A percentile compares a stretch with the other conserved stretches of the same genome.
These are phyloP conservation scores for Starmerella sirachaensis DNA, from an alignment of 805 yeast species.

Conservation along the genomic window DNA sequence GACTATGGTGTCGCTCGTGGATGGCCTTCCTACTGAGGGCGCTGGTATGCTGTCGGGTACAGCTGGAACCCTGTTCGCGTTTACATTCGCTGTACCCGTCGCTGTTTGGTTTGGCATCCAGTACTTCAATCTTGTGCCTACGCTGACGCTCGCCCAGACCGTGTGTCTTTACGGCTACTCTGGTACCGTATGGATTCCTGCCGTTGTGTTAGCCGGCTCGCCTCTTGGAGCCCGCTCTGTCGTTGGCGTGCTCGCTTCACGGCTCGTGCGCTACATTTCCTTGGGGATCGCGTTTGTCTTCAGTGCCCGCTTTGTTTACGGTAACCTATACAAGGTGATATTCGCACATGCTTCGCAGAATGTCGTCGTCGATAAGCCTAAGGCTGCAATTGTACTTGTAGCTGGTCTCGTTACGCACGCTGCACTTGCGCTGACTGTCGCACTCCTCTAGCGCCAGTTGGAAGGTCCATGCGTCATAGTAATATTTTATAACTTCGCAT, in stretches of 20 bases:
- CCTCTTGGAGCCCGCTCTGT: slow-evolving; percentile 43
- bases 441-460: slow-evolving; percentile 1
- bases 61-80: slow-evolving; percentile 61
- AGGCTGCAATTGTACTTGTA: slow-evolving; percentile 12
- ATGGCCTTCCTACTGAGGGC: slow-evolving; percentile 42
- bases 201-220: slow-evolving; percentile 48
- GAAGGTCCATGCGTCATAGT: neutral
- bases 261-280: slow-evolving; percentile 49
- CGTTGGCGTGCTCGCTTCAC: slow-evolving; percentile 32
- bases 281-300: slow-evolving; percentile 45
- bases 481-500: neutral
- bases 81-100: slow-evolving; percentile 55
- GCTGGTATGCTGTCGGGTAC: slow-evolving; percentile 57
- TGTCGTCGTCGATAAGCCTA: slow-evolving; percentile 18
- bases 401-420: slow-evolving; percentile 19
- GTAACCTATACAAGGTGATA: slow-evolving; percentile 30
- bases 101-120: slow-evolving; percentile 40
- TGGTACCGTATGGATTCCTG: slow-evolving; percentile 75
- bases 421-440: slow-evolving; percentile 31
- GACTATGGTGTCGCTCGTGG: slow-evolving; percentile 54
- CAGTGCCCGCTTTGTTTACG: slow-evolving; percentile 29
- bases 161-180: slow-evolving; percentile 78
- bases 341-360: slow-evolving; percentile 16
- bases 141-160: slow-evolving; percentile 38
- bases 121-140: slow-evolving; percentile 43